Evolutionary conservation across 2,329 filamentous ascomycete genomes (phyloP), one percentile per base, ranked within the genome.

Genomic region (Lasiodiplodia hormozganensis): DNA sequence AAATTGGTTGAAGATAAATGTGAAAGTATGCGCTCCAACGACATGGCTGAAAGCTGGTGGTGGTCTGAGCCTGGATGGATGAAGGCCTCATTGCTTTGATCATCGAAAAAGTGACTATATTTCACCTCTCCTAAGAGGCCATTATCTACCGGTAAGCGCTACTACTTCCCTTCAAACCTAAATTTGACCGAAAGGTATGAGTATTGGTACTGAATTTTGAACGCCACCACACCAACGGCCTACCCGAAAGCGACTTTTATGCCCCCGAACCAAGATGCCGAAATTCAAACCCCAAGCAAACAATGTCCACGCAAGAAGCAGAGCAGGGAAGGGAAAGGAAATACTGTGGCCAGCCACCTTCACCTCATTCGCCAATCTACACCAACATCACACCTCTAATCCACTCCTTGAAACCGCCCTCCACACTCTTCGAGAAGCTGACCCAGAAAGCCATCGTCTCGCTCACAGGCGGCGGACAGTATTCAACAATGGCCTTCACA

Each of bases 381-480:
- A 34, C 58, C 11, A 71, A 34, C 75, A 86, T 78, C 51, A 78
- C 76, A 3, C 72, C 73, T 66, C 74, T 77, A 70, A 89, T 74
- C 75, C 85, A 89, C 69, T 86, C 84, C 49, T 81, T 79, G 75
- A 90, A 84, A 2, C 85, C 85, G 7, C 77, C 83, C 70, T 88
- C 85, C 21, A 90, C 85, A 66, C 87, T 89, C 40, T 83, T 83
- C 36, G 87, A 89, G 71, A 90, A 87, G 28, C 87, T 84, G 2
- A 88, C 85, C 74, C 86, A 89, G 70, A 88, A 83, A 3, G 85
- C 82, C 83, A 88, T 86, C 54, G 82, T 83, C 68, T 84, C 83
- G 21, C 84, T 86, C 67, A 82, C 52, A 1, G 86, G 85, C 31
- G 82, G 77, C 2, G 86, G 83, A 75, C 87, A 85, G 71, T 85